phyloP scores from a whole-genome alignment of 495 filamentous ascomycete species.

The Hypomontagnella monticulosa region DNA sequence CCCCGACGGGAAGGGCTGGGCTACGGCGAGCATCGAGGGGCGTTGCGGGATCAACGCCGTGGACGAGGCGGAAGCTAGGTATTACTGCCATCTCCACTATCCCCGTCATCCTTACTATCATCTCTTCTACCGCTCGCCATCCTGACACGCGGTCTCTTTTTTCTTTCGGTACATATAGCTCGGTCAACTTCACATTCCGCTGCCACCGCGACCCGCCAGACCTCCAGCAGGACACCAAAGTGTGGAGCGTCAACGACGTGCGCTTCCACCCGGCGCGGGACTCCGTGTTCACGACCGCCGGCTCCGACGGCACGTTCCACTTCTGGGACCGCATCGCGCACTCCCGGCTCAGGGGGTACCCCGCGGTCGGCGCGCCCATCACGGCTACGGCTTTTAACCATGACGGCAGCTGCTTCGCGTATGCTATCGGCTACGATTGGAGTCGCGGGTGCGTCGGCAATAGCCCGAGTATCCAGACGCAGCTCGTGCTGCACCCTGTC shows the following conservation, averaged over 20 bases:
- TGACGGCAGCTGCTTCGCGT: conserved; percentile 86
- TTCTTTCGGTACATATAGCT: conserved; percentile 32
- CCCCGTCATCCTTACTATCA: background rate
- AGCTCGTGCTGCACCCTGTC: conserved; percentile 92
- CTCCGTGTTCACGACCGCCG: conserved; percentile 92
- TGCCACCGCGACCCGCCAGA: conserved; percentile 83
- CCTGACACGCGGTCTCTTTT: background rate
- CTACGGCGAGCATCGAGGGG: conserved; percentile 89
- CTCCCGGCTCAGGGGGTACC: conserved; percentile 89
- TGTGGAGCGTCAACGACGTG: conserved; percentile 91
- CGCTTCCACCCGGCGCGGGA: conserved; percentile 84
- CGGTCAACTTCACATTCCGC: conserved; percentile 93
- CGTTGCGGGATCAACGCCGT: conserved; percentile 92
- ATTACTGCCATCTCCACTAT: conserved; percentile 34
- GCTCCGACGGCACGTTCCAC: conserved; percentile 91
- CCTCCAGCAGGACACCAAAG: conserved; percentile 72
- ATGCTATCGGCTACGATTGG: conserved; percentile 96
- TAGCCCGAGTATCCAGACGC: conserved; percentile 74
- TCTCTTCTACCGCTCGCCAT: background rate
- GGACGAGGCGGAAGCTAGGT: conserved; percentile 84
- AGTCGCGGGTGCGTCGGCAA: conserved; percentile 87
- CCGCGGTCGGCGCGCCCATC: conserved; percentile 82
- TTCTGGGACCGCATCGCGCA: conserved; percentile 97
- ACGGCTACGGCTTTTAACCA: conserved; percentile 83
- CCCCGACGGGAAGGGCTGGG: conserved; percentile 84